Evolutionary conservation across 805 yeast species (phyloP).

Genomic region (Nakazawaea siamensis): DNA sequence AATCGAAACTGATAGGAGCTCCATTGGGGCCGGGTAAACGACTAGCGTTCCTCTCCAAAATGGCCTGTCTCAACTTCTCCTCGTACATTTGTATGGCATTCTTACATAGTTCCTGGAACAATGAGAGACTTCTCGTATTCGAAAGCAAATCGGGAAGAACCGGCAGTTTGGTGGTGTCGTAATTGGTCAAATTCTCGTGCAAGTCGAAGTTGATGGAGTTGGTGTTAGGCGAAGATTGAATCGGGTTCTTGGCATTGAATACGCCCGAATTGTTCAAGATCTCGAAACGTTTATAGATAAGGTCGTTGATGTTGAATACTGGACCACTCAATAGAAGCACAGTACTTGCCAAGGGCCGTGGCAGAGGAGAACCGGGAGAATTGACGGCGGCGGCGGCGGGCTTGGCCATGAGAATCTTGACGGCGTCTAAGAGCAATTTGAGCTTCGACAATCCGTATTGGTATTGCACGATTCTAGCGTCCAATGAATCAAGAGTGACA

Average conservation of each 20-base stretch:
- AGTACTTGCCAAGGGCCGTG: constrained; percentile 19
- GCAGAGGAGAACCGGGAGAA: too few relatives aligned
- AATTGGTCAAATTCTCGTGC: constrained; percentile 24
- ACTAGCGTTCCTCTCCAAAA: constrained; percentile 14
- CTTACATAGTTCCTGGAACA: constrained; percentile 19
- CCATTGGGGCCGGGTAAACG: constrained; percentile 12
- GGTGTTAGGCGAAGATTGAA: constrained; percentile 29
- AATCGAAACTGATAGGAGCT: constrained; percentile 10
- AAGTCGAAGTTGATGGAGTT: constrained; percentile 24
- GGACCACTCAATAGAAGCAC: constrained; percentile 30
- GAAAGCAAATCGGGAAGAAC: constrained; percentile 20
- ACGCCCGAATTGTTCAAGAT: constrained; percentile 27
- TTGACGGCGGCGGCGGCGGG: background rate
- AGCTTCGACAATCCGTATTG: constrained; percentile 33
- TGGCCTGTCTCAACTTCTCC: constrained; percentile 18
- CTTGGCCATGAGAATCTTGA: background rate
- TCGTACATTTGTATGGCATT: constrained; percentile 21
- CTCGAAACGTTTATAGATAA: constrained; percentile 29
- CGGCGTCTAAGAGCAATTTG: background rate
- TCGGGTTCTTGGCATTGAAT: constrained; percentile 35
- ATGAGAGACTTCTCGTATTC: constrained; percentile 16
- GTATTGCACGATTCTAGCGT: constrained; percentile 52
- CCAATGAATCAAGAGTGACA: constrained; percentile 35
- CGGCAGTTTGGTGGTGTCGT: constrained; percentile 20
- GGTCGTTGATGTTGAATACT: constrained; percentile 30